Evolutionary conservation across 2,329 filamentous ascomycete genomes (phyloP).

Genomic region (Zopfia rhizophila): DNA sequence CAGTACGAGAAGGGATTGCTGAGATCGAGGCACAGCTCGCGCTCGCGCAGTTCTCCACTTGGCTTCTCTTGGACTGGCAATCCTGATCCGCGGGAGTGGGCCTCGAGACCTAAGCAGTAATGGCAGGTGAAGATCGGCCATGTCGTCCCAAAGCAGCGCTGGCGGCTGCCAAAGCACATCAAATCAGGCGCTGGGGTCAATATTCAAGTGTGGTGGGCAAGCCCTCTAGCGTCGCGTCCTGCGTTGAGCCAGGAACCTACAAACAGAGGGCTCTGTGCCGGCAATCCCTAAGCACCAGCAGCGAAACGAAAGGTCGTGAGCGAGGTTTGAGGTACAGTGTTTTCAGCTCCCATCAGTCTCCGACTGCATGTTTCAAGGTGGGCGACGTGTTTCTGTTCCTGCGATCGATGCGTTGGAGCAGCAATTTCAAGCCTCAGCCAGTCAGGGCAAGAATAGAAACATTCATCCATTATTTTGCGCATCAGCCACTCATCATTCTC

Average conservation of each 20-base stretch:
- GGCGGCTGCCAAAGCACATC: constrained; percentile 16
- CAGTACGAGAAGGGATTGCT: constrained; percentile 36
- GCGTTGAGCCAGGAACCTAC: constrained; percentile 23
- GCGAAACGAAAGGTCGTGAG: too few relatives aligned
- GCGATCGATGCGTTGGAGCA: not conserved
- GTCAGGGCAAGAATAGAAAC: constrained; percentile 8
- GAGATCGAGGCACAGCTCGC: constrained; percentile 29
- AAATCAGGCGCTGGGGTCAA: constrained; percentile 14
- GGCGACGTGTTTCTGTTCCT: not conserved
- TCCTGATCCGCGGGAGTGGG: constrained; percentile 30
- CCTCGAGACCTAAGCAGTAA: constrained; percentile 26
- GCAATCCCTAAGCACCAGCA: not conserved
- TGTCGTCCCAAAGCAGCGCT: constrained; percentile 17
- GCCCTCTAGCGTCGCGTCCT: constrained; percentile 12
- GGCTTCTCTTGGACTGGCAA: too few relatives aligned
- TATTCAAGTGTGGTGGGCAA: too few relatives aligned
- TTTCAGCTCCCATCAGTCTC: too few relatives aligned
- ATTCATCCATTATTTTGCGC: constrained; percentile 2
- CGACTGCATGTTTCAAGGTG: constrained; percentile 2
- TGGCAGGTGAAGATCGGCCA: constrained; percentile 19
- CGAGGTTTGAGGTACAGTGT: too few relatives aligned
- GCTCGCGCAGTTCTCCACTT: constrained; percentile 35
- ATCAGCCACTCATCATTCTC: constrained; percentile 4
- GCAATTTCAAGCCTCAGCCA: not conserved
- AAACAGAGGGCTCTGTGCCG: constrained; percentile 1